Percentiles rank a stretch among this genome's conserved stretches.
phyloP scores from a whole-genome alignment of 306 rosid genomes.

The Biancaea sappan region DNA sequence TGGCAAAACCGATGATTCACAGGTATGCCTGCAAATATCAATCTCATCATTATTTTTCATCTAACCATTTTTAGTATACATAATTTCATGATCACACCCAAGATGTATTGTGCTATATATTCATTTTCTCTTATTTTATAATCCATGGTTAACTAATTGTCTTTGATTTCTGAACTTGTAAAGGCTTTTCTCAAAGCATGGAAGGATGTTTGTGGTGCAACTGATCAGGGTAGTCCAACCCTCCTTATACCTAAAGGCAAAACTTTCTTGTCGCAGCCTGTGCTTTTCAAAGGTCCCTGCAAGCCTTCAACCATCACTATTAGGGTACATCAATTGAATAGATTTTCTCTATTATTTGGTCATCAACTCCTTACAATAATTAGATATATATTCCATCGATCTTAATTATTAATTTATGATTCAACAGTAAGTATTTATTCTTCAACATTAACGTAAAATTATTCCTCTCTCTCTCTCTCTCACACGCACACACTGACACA shows the following conservation, averaged over 20 bases:
- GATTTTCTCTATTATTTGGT: no score
- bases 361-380: no score
- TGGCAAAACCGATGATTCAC: no score
- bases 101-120: not conserved
- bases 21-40: no score
- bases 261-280: slow-evolving; percentile 44
- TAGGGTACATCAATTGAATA: slow-evolving; percentile 33
- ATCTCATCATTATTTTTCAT: no score
- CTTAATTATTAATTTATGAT: no score
- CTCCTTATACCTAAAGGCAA: slow-evolving; percentile 41
- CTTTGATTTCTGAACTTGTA: not conserved
- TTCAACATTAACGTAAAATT: no score
- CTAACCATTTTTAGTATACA: no score
- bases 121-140: not conserved
- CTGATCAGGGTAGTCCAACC: slow-evolving; percentile 30
- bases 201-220: slow-evolving; percentile 40
- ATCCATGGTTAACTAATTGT: not conserved
- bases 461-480: no score
- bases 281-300: slow-evolving; percentile 56
- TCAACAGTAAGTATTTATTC: no score
- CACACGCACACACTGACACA: no score
- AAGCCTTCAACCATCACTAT: slow-evolving; percentile 32
- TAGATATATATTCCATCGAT: no score
- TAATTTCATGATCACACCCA: not conserved
- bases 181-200: slow-evolving; percentile 64